These are phyloP conservation scores for Esteya vermicola DNA, from an alignment of 2,329 filamentous ascomycete species.

Conservation along the genomic window DNA sequence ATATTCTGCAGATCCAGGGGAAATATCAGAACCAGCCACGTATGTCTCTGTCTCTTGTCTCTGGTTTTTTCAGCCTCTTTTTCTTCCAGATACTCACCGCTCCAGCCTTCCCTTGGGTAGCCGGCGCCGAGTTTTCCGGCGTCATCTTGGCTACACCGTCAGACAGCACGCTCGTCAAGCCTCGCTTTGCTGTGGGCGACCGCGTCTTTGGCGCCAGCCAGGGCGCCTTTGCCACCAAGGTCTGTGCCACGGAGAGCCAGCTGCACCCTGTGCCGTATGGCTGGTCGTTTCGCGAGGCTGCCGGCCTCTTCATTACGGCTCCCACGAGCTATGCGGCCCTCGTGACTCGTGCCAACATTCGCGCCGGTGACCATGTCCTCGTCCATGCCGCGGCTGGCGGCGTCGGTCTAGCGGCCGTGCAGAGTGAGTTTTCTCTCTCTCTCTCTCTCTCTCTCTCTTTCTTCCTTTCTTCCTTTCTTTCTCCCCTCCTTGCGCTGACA, in stretches of 20 bases:
- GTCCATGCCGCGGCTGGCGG: conserved; percentile 88
- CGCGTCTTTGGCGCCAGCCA: conserved; percentile 78
- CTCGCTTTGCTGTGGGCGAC: conserved; percentile 58
- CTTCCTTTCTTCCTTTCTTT: not conserved
- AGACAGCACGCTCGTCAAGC: conserved; percentile 16
- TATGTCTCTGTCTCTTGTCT: conserved; percentile 17
- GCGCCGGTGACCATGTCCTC: conserved; percentile 71
- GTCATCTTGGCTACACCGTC: conserved; percentile 54
- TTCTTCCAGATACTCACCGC: not conserved
- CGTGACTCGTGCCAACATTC: conserved; percentile 62
- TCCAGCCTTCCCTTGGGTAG: conserved; percentile 66
- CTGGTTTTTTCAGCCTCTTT: not conserved
- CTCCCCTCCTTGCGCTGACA: not conserved
- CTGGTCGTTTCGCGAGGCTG: conserved; percentile 75
- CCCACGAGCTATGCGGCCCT: conserved; percentile 80
- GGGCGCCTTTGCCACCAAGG: conserved; percentile 70
- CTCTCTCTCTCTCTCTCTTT: not conserved
- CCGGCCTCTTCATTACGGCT: conserved; percentile 81
- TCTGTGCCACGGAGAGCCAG: conserved; percentile 49
- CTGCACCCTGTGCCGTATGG: conserved; percentile 63
- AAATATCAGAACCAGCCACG: conserved; percentile 89
- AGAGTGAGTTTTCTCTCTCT: conserved; percentile 32
- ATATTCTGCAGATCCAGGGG: conserved; percentile 85
- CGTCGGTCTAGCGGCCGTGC: conserved; percentile 81
- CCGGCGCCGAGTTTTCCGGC: conserved; percentile 79